Evolutionary conservation across 1,139 yeast genomes (phyloP), one percentile per base, ranked within the genome.

Genomic region (Saccharomyces hybrid): DNA sequence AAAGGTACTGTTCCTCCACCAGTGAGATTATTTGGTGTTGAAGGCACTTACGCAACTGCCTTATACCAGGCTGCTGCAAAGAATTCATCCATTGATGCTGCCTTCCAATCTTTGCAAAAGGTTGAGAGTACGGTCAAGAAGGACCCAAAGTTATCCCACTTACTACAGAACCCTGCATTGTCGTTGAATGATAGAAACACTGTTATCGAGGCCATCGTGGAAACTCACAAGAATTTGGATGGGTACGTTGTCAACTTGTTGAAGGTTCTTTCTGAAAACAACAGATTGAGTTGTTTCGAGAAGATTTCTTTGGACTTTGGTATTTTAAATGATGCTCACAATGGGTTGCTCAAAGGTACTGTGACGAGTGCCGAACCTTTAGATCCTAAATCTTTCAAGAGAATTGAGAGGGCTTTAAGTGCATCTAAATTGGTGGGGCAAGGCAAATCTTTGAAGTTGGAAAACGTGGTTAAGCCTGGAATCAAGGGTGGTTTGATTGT

Each of bases 41-140:
- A 91, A 65, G 99, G 98, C 71, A 90, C 98, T 60, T 93, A 93
- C 73, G 99, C 99, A 66, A 81, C 89, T 59, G 97, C 99, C 50
- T 81, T 93, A 66, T 93, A 85, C 82, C 79, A 91, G 56, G 98
- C 99, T 38, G 87, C 98, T 55, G 85, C 85, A 62, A 88, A 88
- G 79, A 84, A 84, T 65, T 81, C 95, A 41, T 78, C 89, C 26
- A 77, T 93, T 63, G 91, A 84, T 59, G 75, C 82, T 67, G 83
- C 96, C 53, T 82, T 79, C 71, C 77, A 80, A 67, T 81, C 93
- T 49, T 82, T 95, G 66, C 72, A 73, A 64, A 75, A 82, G 64
- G 73, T 93, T 64, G 72, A 78, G 67, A 71, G 76, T 51, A 74
- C 85, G 61, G 71, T 93, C 63, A 66, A 76, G 54, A 72, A 77